Conservation (phyloP, 78 protist species). For the Dictyostelium purpureum region DNA sequence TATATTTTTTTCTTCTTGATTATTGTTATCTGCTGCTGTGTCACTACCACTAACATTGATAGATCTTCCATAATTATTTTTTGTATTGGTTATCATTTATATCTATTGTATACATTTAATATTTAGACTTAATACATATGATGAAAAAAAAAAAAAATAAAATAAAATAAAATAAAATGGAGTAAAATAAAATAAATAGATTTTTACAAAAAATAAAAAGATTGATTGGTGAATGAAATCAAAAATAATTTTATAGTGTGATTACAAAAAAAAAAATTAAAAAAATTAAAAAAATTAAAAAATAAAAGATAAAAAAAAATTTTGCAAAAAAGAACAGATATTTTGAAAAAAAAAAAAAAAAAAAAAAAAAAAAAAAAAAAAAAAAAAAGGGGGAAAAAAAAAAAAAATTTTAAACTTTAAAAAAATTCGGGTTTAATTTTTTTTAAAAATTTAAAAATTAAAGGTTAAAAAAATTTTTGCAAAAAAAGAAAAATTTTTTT, state of each 20-base stretch:
- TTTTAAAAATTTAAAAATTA: too few species aligned
- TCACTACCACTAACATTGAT: too few species aligned
- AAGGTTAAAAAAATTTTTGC: neutral
- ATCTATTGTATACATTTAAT: too few species aligned
- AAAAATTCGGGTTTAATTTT: too few species aligned
- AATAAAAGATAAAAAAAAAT: neutral
- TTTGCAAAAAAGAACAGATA: neutral
- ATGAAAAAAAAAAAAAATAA: neutral
- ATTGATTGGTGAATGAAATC: too few species aligned
- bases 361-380: neutral
- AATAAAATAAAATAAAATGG: neutral
- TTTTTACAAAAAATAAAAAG: neutral
- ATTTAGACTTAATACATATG: neutral
- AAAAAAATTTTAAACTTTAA: too few species aligned
- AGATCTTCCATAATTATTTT: too few species aligned
- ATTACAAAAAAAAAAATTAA: neutral
- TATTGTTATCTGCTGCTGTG: too few species aligned
- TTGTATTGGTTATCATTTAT: too few species aligned
- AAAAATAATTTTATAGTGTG: too few species aligned
- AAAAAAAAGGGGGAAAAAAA: neutral
- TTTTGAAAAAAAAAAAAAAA: neutral
- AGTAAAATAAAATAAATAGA: neutral
- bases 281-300: neutral
- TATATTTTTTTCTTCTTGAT: too few species aligned
- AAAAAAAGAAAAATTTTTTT: neutral